Conservation (phyloP, 345 rosid genomes). For the Arabidopsis arenosa region DNA sequence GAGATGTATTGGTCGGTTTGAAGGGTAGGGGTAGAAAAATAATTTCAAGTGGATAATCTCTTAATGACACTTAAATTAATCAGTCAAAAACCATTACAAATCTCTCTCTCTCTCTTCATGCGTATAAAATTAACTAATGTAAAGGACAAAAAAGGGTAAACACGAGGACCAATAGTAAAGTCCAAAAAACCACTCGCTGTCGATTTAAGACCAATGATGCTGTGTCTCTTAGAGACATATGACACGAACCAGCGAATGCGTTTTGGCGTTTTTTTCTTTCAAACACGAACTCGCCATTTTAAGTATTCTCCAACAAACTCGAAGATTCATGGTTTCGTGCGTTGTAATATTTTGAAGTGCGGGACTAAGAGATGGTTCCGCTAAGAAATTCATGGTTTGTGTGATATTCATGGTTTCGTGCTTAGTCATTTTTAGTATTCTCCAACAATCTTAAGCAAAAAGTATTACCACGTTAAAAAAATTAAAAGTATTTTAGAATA, state of each 20-base stretch:
- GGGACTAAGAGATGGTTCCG: neutral
- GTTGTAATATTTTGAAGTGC: conserved; percentile 9
- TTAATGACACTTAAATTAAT: conserved; percentile 7
- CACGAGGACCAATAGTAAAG: conserved; percentile 40
- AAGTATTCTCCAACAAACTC: neutral
- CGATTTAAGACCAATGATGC: conserved; percentile 34
- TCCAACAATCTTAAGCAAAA: no score
- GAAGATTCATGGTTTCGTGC: conserved; percentile 9
- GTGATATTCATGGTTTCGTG: no score
- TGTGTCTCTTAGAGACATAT: conserved; percentile 35
- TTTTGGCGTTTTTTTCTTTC: conserved; percentile 20
- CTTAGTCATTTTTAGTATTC: no score
- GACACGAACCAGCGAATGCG: conserved; percentile 35
- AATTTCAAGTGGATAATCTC: neutral
- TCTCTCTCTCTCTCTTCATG: conserved; percentile 4
- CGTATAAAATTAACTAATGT: conserved; percentile 15
- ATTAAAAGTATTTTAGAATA: no score
- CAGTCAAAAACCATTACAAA: conserved; percentile 7
- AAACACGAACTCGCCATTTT: conserved; percentile 5
- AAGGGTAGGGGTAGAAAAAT: conserved; percentile 33
- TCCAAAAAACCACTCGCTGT: conserved; percentile 41
- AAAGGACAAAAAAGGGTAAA: conserved; percentile 25
- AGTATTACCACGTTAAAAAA: no score
- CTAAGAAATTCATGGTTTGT: no score
- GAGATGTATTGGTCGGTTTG: conserved; percentile 50